Percentiles rank a stretch among this genome's conserved stretches.
Evolutionary conservation across 2,329 filamentous ascomycete genomes (phyloP).

Genomic region (Talaromyces marneffei): DNA sequence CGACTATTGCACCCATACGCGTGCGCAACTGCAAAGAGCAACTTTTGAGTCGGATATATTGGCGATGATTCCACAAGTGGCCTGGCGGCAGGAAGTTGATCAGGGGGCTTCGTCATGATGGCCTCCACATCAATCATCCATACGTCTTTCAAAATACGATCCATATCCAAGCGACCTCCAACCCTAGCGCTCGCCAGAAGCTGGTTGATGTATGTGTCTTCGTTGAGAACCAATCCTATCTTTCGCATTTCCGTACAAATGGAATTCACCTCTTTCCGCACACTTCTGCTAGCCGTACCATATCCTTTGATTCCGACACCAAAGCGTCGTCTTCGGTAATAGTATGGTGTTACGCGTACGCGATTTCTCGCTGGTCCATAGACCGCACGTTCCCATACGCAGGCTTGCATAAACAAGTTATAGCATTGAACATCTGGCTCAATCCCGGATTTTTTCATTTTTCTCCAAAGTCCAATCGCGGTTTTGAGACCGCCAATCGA

Average conservation of each 20-base stretch:
- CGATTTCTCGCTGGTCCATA: constrained; percentile 37
- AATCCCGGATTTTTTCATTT: constrained; percentile 35
- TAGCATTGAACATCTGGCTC: constrained; percentile 48
- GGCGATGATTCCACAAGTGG: constrained; percentile 46
- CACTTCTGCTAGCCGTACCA: constrained; percentile 26
- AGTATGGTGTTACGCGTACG: constrained; percentile 29
- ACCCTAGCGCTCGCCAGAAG: constrained; percentile 50
- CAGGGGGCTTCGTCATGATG: constrained; percentile 32
- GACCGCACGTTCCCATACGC: constrained; percentile 43
- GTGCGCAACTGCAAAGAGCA: constrained; percentile 64
- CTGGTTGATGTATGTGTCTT: constrained; percentile 49
- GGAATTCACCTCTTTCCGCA: constrained; percentile 30
- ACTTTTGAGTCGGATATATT: constrained; percentile 51
- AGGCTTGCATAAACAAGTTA: constrained; percentile 50
- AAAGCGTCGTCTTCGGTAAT: constrained; percentile 27
- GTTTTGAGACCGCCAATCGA: constrained; percentile 42
- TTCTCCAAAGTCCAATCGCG: constrained; percentile 44
- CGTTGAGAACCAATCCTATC: constrained; percentile 41
- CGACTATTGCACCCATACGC: constrained; percentile 62
- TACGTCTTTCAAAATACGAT: constrained; percentile 45
- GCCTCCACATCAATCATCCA: constrained; percentile 51
- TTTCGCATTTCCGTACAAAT: constrained; percentile 47
- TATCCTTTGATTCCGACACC: constrained; percentile 26
- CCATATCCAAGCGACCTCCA: constrained; percentile 44
- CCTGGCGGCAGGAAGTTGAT: constrained; percentile 28